These are phyloP conservation scores for Medicago ruthenica DNA, from an alignment of 306 rosid genomes.

Conservation along the genomic window DNA sequence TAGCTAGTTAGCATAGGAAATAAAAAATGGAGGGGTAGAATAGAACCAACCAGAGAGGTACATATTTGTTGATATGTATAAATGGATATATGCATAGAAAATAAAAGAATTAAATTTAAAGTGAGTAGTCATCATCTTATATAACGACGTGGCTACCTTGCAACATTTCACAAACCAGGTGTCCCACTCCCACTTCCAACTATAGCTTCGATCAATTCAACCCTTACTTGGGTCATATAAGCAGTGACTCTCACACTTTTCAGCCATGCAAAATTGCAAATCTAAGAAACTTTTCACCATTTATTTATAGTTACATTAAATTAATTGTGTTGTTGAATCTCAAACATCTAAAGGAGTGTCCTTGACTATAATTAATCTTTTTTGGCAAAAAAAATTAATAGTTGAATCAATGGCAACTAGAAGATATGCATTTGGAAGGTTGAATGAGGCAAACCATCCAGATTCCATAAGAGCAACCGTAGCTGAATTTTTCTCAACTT, in stretches of 20 bases:
- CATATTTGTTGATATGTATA: too few relatives aligned
- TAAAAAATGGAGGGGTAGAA: too few relatives aligned
- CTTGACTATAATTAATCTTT: neutral
- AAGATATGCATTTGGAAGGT: constrained; percentile 74
- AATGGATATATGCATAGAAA: neutral
- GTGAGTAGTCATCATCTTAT: neutral
- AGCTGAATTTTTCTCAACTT: constrained; percentile 75
- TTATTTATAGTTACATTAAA: too few relatives aligned
- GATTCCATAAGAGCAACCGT: constrained; percentile 82
- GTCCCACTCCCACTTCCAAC: constrained; percentile 47
- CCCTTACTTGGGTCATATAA: constrained; percentile 43
- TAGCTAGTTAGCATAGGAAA: too few relatives aligned
- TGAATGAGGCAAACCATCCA: constrained; percentile 75
- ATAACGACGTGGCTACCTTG: constrained; percentile 45
- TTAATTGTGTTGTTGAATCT: neutral
- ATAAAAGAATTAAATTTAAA: neutral
- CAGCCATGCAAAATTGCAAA: constrained; percentile 52
- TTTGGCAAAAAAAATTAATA: neutral
- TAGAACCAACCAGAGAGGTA: neutral
- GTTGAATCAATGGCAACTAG: constrained; percentile 55
- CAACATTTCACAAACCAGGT: constrained; percentile 43
- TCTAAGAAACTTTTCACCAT: neutral
- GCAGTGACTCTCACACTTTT: constrained; percentile 42
- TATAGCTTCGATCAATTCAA: neutral
- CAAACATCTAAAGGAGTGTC: neutral